Conservation (phyloP, 2,329 filamentous ascomycete genomes). For the Ascochyta clinopodiicola region DNA sequence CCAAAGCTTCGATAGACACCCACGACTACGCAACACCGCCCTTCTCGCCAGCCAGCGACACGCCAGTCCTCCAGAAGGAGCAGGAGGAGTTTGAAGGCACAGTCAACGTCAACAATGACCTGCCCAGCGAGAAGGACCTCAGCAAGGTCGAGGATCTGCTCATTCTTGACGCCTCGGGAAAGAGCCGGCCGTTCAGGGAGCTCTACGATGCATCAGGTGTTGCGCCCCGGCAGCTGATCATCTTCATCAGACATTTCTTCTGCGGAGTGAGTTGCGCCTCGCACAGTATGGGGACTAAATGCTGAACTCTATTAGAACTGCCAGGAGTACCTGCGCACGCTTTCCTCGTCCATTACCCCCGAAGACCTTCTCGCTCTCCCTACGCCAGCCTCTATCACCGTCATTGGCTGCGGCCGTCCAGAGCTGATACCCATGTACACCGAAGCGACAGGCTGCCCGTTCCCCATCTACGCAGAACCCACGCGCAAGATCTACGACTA, state of each 20-base stretch:
- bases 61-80: conserved; percentile 39
- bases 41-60: conserved; percentile 43
- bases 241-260: conserved; percentile 82
- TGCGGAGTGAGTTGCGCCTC: conserved; percentile 67
- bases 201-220: conserved; percentile 45
- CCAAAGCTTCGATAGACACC: conserved; percentile 27
- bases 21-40: conserved; percentile 32
- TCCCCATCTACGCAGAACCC: conserved; percentile 80
- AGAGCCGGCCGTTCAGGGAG: conserved; percentile 46
- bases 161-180: conserved; percentile 45
- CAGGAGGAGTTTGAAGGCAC: conserved; percentile 44
- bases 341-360: conserved; percentile 64
- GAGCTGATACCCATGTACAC: conserved; percentile 72
- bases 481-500: conserved; percentile 68
- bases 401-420: conserved; percentile 76
- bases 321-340: conserved; percentile 73
- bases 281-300: not conserved
- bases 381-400: conserved; percentile 66
- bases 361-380: conserved; percentile 56
- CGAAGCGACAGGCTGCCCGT: conserved; percentile 67
- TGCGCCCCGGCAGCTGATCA: conserved; percentile 64
- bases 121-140: conserved; percentile 43
- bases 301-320: conserved; percentile 64
- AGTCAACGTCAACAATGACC: conserved; percentile 46
- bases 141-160: conserved; percentile 40